Percentiles rank a stretch among this genome's conserved stretches.
Evolutionary conservation across 108 stramenopile species (phyloP).

Genomic region (Cylindrotheca fusiformis): DNA sequence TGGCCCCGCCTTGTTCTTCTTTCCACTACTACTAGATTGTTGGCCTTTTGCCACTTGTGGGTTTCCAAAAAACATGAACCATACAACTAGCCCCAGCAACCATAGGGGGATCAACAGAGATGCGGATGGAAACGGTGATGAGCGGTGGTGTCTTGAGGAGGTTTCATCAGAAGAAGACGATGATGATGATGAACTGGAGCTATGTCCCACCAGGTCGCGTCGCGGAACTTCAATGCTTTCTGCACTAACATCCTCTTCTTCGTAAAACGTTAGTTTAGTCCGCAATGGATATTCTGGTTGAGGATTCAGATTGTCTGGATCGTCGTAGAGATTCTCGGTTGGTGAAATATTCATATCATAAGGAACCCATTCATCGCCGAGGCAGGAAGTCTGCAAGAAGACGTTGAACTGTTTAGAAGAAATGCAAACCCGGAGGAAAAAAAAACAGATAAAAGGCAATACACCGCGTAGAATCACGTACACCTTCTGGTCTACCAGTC

Average conservation of each 20-base stretch:
- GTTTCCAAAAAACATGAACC: not conserved
- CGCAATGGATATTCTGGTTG: constrained; percentile 78
- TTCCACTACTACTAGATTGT: not conserved
- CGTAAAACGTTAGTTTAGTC: constrained; percentile 45
- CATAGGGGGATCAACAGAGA: not conserved
- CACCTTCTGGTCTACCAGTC: constrained; percentile 11
- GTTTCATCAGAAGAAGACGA: too few species aligned
- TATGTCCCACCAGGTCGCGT: not conserved
- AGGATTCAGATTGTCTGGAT: constrained; percentile 71
- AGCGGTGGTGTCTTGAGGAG: not conserved
- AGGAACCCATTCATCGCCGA: constrained; percentile 58
- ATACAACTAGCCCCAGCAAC: not conserved
- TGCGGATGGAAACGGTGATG: not conserved
- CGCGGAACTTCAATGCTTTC: not conserved
- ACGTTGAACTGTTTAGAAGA: constrained; percentile 19
- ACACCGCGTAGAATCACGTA: not conserved
- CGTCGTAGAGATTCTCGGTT: constrained; percentile 64
- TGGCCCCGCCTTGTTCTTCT: too few species aligned
- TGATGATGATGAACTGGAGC: too few species aligned
- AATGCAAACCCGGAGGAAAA: not conserved
- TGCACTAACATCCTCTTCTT: constrained; percentile 5
- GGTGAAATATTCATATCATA: constrained; percentile 76
- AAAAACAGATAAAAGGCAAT: not conserved
- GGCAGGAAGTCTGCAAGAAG: constrained; percentile 29
- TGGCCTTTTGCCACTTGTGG: not conserved